Percentiles rank a stretch among this genome's conserved stretches.
phyloP scores from a whole-genome alignment of 2,329 filamentous ascomycete genomes.

The Paradendryphiella salina region DNA sequence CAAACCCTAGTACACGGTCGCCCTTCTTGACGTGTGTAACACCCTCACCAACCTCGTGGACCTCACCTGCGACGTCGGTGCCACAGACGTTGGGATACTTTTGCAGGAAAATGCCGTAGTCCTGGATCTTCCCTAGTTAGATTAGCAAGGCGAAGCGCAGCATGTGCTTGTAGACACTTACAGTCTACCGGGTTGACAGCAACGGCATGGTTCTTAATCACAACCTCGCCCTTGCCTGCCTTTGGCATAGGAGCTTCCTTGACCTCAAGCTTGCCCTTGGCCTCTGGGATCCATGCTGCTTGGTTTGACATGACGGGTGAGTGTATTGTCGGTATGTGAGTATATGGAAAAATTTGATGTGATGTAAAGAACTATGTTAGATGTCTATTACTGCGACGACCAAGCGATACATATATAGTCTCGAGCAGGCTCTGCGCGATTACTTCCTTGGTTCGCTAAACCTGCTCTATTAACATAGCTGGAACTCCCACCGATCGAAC shows the following conservation, averaged over 20 bases:
- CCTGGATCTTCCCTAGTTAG: slow-evolving; percentile 37
- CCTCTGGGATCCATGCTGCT: slow-evolving; percentile 39
- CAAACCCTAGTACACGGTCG: slow-evolving; percentile 50
- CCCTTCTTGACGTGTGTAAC: slow-evolving; percentile 53
- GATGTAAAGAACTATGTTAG: not conserved
- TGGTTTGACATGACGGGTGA: slow-evolving; percentile 34
- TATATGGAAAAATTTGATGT: not conserved
- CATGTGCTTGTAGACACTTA: slow-evolving; percentile 9
- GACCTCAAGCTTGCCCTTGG: slow-evolving; percentile 36
- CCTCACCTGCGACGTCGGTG: slow-evolving; percentile 52
- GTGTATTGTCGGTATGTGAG: not conserved
- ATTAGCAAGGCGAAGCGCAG: slow-evolving; percentile 5
- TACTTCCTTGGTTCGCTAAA: not conserved
- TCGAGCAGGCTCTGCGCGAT: not conserved
- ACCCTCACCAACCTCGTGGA: slow-evolving; percentile 52
- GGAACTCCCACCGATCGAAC: not conserved
- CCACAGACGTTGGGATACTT: slow-evolving; percentile 46
- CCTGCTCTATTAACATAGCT: not conserved
- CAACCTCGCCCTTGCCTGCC: slow-evolving; percentile 37
- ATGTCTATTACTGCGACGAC: too few relatives aligned
- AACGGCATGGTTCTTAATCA: slow-evolving; percentile 41
- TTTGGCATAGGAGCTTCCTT: slow-evolving; percentile 35
- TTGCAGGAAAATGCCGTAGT: slow-evolving; percentile 43
- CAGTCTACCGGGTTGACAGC: slow-evolving; percentile 43
- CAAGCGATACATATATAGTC: not conserved